A percentile compares a stretch with the other conserved stretches of the same genome.
These are phyloP conservation scores for Monilinia laxa DNA, from an alignment of 2,329 filamentous ascomycete genomes.

Conservation along the genomic window DNA sequence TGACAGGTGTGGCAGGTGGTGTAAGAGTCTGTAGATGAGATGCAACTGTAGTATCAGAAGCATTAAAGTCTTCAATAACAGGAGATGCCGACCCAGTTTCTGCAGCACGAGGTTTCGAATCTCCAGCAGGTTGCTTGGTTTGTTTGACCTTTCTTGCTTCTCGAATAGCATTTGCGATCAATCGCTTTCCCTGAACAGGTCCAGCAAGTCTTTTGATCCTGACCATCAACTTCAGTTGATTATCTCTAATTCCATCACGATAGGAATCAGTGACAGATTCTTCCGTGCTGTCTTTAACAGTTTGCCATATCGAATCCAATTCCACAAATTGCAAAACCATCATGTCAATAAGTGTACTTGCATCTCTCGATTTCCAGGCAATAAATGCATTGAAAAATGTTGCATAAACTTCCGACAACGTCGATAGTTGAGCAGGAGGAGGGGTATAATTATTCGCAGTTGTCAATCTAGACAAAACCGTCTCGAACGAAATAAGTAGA, in stretches of 20 bases:
- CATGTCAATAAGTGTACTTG: constrained; percentile 72
- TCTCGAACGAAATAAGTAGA: constrained; percentile 75
- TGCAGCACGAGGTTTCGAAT: constrained; percentile 65
- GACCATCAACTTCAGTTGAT: constrained; percentile 75
- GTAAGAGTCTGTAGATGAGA: constrained; percentile 51
- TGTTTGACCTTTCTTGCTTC: constrained; percentile 66
- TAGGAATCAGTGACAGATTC: constrained; percentile 74
- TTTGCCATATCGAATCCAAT: constrained; percentile 79
- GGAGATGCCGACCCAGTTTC: constrained; percentile 42
- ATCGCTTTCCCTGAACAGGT: constrained; percentile 64
- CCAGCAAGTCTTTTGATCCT: constrained; percentile 78
- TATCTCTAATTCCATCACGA: constrained; percentile 75
- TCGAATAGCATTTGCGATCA: constrained; percentile 73
- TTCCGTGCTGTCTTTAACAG: constrained; percentile 74
- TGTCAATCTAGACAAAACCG: constrained; percentile 64
- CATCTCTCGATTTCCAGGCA: constrained; percentile 80
- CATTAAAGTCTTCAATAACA: constrained; percentile 45
- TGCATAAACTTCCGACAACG: constrained; percentile 67
- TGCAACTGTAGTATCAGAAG: constrained; percentile 45
- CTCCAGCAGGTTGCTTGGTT: constrained; percentile 65
- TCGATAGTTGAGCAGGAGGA: constrained; percentile 59
- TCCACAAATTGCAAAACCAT: constrained; percentile 88
- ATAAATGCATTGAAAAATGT: constrained; percentile 78
- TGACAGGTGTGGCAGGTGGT: constrained; percentile 52
- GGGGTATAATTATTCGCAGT: constrained; percentile 65